Evolutionary conservation across 495 filamentous ascomycete genomes (phyloP), one percentile per base, ranked within the genome.

Genomic region (Aeminium ludgeri): DNA sequence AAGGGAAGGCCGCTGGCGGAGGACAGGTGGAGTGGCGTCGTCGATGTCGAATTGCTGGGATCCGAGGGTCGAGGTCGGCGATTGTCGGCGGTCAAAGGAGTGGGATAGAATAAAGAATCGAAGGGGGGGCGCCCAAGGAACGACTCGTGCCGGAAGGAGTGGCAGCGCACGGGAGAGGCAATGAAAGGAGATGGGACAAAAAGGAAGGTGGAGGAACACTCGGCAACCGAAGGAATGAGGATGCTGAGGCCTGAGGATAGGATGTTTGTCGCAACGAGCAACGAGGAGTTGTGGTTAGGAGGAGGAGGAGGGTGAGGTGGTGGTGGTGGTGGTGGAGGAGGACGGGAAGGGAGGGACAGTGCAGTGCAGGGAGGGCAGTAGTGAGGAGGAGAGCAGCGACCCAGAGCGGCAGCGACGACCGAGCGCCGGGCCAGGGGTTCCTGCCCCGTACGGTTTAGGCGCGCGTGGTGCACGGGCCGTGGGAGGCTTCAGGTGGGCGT

Each of bases 211-310:
- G 30, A 25, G 20, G 20, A 39, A 41, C 47, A 50, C 37, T 40
- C n/a, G n/a, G n/a, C n/a, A n/a, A 50, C 38, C 47, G 25, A 46
- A 40, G 44, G 48, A 51, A 30, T 45, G 47, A 36, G 46, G 44
- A 44, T 45, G 30, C 47, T 45, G 27, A 36, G 38, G 36, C 38
- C 36, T 32, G 38, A n/a, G 27, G 28, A 20, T n/a, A n/a, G n/a
- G n/a, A n/a, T n/a, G n/a, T n/a, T n/a, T n/a, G n/a, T n/a, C n/a
- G 25, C 34, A 16, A 20, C 15, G 20, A 35, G 20, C 40, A 13
- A 32, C 16, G 41, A 43, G 41, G 20, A 6, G 20, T 20, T 29
- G 31, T 27, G 7, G 41, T 19, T 4, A 8, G 28, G 8, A n/a
- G n/a, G n/a, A n/a, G n/a, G n/a, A n/a, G n/a, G n/a, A n/a, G n/a